phyloP scores from a whole-genome alignment of 768 basidiomycete species.

The Psilocybe tampanensis region DNA sequence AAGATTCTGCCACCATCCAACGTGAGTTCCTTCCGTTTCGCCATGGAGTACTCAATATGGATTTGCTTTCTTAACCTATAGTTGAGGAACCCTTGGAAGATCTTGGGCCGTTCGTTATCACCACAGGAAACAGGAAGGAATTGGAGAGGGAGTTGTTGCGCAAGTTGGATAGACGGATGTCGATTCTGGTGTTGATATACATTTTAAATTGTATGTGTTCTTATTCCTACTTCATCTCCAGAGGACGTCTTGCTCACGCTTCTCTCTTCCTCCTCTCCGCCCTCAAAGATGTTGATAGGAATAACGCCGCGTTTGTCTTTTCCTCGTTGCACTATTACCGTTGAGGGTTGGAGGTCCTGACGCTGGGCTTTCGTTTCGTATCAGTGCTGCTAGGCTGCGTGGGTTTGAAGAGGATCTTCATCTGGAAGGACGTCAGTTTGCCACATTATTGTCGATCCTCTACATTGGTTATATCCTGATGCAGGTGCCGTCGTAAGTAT shows the following conservation, averaged over 20 bases:
- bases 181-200: constrained; percentile 55
- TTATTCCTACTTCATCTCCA: background rate
- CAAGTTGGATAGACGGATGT: constrained; percentile 62
- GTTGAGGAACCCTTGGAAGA: background rate
- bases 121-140: constrained; percentile 36
- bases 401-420: constrained; percentile 73
- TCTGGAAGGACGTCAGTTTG: constrained; percentile 60
- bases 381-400: constrained; percentile 69
- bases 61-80: background rate
- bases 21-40: too few relatives aligned
- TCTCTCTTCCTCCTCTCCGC: background rate
- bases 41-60: too few relatives aligned
- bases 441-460: constrained; percentile 66
- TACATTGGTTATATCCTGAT: constrained; percentile 78
- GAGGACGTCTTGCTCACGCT: background rate
- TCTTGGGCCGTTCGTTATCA: background rate
- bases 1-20: too few relatives aligned
- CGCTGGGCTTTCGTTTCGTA: background rate
- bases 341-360: background rate
- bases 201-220: constrained; percentile 48
- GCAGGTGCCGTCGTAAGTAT: constrained; percentile 75
- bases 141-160: constrained; percentile 54
- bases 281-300: constrained; percentile 65
- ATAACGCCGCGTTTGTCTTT: constrained; percentile 61
- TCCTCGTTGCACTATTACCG: background rate